A percentile compares a stretch with the other conserved stretches of the same genome.
Conservation (phyloP, 1,284 basidiomycete genomes). For the Anthracocystis walkeri region DNA sequence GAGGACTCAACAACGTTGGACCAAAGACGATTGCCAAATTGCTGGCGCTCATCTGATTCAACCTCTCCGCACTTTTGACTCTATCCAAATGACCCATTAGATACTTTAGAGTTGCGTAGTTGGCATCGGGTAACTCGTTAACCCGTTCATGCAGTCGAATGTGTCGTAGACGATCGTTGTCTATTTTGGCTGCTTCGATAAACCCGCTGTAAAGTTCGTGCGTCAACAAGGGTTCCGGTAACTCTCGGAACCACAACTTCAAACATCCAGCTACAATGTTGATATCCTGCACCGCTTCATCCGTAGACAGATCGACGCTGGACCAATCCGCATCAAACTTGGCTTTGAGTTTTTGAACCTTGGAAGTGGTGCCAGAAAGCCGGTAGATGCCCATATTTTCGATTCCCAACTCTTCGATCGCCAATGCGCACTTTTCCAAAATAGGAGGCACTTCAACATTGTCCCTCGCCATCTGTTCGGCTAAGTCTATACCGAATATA, state of each 20-base stretch:
- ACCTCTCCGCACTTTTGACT: constrained; percentile 60
- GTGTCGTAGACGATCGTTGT: constrained; percentile 76
- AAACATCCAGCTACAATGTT: constrained; percentile 93
- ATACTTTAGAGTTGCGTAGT: constrained; percentile 96
- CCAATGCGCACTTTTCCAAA: constrained; percentile 87
- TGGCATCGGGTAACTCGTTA: constrained; percentile 96
- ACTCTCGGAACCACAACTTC: constrained; percentile 95
- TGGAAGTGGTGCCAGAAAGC: constrained; percentile 89
- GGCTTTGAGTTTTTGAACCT: constrained; percentile 85
- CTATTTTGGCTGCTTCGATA: constrained; percentile 92
- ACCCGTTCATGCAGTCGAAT: constrained; percentile 95
- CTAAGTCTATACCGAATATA: constrained; percentile 86
- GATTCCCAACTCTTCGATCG: constrained; percentile 83
- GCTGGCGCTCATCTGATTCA: constrained; percentile 92
- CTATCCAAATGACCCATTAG: constrained; percentile 90
- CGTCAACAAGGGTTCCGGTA: constrained; percentile 94
- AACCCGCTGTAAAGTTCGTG: constrained; percentile 86
- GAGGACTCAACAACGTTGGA: constrained; percentile 77
- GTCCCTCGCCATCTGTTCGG: constrained; percentile 90
- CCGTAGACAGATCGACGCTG: constrained; percentile 60
- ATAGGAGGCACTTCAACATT: constrained; percentile 88
- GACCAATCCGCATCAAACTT: constrained; percentile 76
- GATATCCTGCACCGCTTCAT: constrained; percentile 79
- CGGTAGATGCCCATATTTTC: constrained; percentile 91
- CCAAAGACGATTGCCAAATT: constrained; percentile 98